Evolutionary conservation across 495 filamentous ascomycete species (phyloP).

Genomic region (Penicillium salamii): DNA sequence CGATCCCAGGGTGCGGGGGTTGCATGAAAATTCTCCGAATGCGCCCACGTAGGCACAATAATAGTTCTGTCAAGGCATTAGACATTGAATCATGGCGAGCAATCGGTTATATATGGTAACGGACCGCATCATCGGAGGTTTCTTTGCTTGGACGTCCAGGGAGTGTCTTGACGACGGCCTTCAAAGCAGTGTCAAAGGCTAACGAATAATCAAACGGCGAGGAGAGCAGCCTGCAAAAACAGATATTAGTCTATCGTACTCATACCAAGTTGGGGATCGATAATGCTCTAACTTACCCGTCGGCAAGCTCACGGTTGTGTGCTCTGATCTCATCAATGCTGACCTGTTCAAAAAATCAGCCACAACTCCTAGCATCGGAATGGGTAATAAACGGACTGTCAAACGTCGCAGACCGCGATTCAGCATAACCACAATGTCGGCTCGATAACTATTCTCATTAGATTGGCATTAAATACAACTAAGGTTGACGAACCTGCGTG

Average conservation of each 20-base stretch:
- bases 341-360: conserved; percentile 53
- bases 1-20: conserved; percentile 87
- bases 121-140: conserved; percentile 59
- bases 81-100: not conserved
- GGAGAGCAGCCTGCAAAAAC: conserved; percentile 58
- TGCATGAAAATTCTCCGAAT: conserved; percentile 93
- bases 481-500: conserved; percentile 53
- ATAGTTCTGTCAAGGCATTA: conserved; percentile 56
- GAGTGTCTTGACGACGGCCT: conserved; percentile 77
- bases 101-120: conserved; percentile 6
- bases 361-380: not conserved
- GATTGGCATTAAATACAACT: conserved; percentile 2
- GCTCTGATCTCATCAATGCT: conserved; percentile 92
- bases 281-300: conserved; percentile 53
- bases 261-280: not conserved
- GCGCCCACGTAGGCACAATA: conserved; percentile 94
- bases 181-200: conserved; percentile 86
- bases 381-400: conserved; percentile 38
- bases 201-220: conserved; percentile 83
- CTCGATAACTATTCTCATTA: conserved; percentile 57
- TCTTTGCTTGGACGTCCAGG: conserved; percentile 61
- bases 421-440: conserved; percentile 89
- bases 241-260: not conserved
- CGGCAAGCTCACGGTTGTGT: conserved; percentile 84
- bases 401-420: conserved; percentile 77